Evolutionary conservation across 352 stramenopile genomes (phyloP).

Genomic region (Pythium pyrilobum): DNA sequence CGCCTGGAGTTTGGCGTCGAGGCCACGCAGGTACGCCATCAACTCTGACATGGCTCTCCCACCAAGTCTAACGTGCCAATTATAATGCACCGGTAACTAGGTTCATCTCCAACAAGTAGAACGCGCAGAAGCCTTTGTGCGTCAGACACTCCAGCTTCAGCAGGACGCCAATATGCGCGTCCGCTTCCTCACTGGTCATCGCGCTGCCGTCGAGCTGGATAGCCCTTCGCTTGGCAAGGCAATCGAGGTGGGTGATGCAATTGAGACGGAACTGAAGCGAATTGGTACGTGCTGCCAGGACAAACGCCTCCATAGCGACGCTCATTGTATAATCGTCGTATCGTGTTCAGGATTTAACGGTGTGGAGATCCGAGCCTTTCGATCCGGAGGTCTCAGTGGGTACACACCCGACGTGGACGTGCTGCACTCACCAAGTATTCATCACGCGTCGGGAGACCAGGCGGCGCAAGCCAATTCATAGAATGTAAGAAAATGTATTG

Average conservation of each 20-base stretch:
- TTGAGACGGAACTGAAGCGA: background rate
- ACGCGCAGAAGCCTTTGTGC: conserved; percentile 57
- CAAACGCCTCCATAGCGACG: no score
- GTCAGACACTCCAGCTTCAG: conserved; percentile 33
- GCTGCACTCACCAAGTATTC: conserved; percentile 7
- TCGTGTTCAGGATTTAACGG: conserved; percentile 61
- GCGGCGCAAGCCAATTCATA: background rate
- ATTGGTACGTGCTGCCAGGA: conserved; percentile 12
- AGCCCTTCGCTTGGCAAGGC: background rate
- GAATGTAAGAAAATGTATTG: background rate
- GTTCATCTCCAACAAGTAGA: conserved; percentile 69
- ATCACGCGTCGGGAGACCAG: no score
- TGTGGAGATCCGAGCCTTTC: conserved; percentile 48
- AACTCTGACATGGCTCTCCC: no score
- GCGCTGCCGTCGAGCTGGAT: conserved; percentile 50
- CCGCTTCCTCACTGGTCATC: conserved; percentile 66
- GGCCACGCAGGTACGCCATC: conserved; percentile 64
- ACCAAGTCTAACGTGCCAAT: no score
- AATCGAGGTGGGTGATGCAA: background rate
- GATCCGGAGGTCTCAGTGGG: conserved; percentile 60
- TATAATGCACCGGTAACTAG: no score
- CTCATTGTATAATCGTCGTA: no score
- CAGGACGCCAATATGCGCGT: conserved; percentile 64
- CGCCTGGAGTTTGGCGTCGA: conserved; percentile 93
- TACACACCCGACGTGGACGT: conserved; percentile 29